Conservation (phyloP, 306 rosid genomes). For the Dicorynia guianensis region DNA sequence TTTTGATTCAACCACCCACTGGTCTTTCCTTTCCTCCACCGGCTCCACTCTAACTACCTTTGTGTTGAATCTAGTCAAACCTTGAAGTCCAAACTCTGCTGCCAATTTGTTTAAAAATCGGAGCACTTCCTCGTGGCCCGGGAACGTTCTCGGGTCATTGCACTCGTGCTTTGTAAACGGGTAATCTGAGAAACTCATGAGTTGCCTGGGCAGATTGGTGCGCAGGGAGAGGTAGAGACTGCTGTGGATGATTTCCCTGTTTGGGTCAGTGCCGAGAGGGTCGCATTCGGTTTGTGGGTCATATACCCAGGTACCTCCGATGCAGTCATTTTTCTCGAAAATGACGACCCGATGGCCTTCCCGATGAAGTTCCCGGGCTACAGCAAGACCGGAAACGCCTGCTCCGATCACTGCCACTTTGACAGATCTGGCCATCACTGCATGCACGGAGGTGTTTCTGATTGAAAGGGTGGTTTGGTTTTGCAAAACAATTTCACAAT, state of each 20-base stretch:
- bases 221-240: slow-evolving; percentile 42
- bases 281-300: slow-evolving; percentile 47
- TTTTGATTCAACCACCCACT: not conserved
- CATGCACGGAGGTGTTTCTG: too few species aligned
- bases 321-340: slow-evolving; percentile 36
- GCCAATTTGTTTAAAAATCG: slow-evolving; percentile 41
- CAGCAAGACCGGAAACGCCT: slow-evolving; percentile 41
- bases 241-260: slow-evolving; percentile 38
- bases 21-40: not conserved
- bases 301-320: slow-evolving; percentile 49
- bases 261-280: slow-evolving; percentile 39
- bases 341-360: slow-evolving; percentile 43
- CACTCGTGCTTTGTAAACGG: slow-evolving; percentile 18
- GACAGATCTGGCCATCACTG: not conserved
- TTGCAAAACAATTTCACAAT: too few species aligned
- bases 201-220: slow-evolving; percentile 45
- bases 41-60: slow-evolving; percentile 26
- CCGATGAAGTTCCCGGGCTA: slow-evolving; percentile 39
- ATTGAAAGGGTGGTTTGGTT: too few species aligned
- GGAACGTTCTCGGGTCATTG: slow-evolving; percentile 43
- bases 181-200: slow-evolving; percentile 43
- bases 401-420: slow-evolving; percentile 50
- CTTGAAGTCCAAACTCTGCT: slow-evolving; percentile 21
- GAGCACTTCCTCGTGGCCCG: slow-evolving; percentile 46
- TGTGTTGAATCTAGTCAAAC: slow-evolving; percentile 12